Percentiles rank a stretch among this genome's conserved stretches.
phyloP scores from a whole-genome alignment of 768 basidiomycete species.

The Lactifluus hygrophoroides region DNA sequence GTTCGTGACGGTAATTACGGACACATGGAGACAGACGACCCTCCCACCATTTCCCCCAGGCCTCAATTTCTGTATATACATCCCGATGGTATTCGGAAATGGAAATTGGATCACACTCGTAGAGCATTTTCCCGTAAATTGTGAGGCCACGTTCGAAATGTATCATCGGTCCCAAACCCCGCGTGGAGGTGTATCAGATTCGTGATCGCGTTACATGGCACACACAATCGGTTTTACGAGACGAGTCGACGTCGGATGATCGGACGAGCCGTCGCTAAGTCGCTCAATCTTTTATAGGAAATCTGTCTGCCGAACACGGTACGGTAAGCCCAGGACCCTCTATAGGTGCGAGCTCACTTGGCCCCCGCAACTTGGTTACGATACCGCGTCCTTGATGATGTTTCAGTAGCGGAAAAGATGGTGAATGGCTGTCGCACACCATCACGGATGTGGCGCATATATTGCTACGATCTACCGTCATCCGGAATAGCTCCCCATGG shows the following conservation, averaged over 20 bases:
- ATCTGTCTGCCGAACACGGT: not conserved
- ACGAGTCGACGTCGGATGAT: not conserved
- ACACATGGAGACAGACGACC: not conserved
- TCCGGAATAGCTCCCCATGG: not conserved
- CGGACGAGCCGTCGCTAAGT: not conserved
- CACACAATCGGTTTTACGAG: not conserved
- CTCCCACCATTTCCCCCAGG: not conserved
- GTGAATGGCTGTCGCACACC: no score
- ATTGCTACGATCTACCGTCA: not conserved
- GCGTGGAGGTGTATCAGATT: not conserved
- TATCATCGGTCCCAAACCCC: no score
- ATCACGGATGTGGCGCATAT: no score
- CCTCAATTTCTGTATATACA: not conserved
- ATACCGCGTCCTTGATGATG: not conserved
- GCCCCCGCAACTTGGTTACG: not conserved
- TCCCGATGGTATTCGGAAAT: not conserved
- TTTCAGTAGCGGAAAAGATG: no score
- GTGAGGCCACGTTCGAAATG: no score
- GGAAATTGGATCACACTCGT: not conserved
- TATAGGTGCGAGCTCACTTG: not conserved
- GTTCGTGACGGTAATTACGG: conserved; percentile 1
- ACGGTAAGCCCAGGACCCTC: not conserved
- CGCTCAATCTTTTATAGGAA: not conserved
- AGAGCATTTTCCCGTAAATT: not conserved
- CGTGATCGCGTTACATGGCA: not conserved